Evolutionary conservation across 306 rosid species (phyloP).

Genomic region (Trichosanthes truncata): DNA sequence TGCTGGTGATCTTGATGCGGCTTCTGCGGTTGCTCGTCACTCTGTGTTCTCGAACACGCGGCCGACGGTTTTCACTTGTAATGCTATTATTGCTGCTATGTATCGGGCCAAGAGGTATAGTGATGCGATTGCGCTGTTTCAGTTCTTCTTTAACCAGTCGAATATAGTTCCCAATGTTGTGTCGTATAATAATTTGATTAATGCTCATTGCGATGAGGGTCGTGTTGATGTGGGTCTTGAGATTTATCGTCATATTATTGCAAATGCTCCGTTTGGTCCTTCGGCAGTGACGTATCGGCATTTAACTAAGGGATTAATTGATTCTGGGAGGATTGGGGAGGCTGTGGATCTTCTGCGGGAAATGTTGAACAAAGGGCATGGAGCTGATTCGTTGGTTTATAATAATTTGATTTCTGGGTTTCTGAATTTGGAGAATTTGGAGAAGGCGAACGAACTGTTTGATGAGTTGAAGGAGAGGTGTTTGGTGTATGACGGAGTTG

Average conservation of each 20-base stretch:
- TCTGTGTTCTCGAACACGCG: constrained; percentile 77
- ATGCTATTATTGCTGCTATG: constrained; percentile 90
- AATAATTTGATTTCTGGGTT: constrained; percentile 70
- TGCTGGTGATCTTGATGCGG: constrained; percentile 81
- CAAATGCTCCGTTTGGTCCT: constrained; percentile 68
- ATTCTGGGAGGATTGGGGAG: constrained; percentile 49
- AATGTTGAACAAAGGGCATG: constrained; percentile 78
- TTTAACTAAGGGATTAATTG: constrained; percentile 70
- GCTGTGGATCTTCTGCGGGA: constrained; percentile 80
- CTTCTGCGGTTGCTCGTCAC: constrained; percentile 69
- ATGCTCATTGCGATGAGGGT: constrained; percentile 79
- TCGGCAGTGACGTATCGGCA: constrained; percentile 75
- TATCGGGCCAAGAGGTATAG: constrained; percentile 65
- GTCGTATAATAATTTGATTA: constrained; percentile 75
- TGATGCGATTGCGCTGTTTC: constrained; percentile 68
- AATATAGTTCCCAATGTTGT: constrained; percentile 84
- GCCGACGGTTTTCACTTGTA: constrained; percentile 98
- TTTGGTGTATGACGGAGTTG: constrained; percentile 82
- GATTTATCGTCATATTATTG: constrained; percentile 55
- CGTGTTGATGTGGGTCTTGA: constrained; percentile 67
- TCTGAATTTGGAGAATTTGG: constrained; percentile 55
- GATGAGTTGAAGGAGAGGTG: constrained; percentile 90
- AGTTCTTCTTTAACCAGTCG: constrained; percentile 70
- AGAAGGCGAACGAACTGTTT: constrained; percentile 74
- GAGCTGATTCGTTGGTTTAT: constrained; percentile 82